Evolutionary conservation across 139 green algal species (phyloP).

Genomic region (Coelastrella sp.): DNA sequence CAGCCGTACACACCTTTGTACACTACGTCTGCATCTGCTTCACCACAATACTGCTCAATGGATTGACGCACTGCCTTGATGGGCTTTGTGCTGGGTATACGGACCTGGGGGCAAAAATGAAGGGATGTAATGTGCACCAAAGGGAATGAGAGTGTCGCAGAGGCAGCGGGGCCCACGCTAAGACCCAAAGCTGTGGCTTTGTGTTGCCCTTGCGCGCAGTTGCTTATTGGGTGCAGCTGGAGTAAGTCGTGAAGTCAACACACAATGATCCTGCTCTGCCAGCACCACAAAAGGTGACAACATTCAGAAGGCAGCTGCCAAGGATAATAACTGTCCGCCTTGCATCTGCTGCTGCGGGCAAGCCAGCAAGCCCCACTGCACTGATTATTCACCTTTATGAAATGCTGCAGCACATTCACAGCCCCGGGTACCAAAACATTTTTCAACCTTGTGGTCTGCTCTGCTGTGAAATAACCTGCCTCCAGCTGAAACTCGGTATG

Average conservation of each 20-base stretch:
- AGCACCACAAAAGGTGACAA: too few species aligned
- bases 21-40: conserved; percentile 34
- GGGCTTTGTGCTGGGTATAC: neutral
- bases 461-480: neutral
- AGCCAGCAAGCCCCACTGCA: neutral
- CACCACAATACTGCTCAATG: conserved; percentile 42
- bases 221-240: neutral
- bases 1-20: conserved; percentile 19
- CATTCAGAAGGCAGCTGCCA: too few species aligned
- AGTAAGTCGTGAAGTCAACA: neutral
- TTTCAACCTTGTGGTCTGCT: conserved; percentile 13
- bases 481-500: conserved; percentile 42
- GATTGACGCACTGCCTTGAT: conserved; percentile 34
- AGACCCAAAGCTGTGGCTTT: neutral
- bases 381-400: conserved; percentile 29
- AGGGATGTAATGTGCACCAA: neutral
- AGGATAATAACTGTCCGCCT: too few species aligned
- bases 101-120: neutral
- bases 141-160: too few species aligned
- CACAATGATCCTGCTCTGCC: too few species aligned
- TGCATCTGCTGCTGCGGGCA: neutral
- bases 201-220: neutral
- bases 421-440: conserved; percentile 23
- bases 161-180: neutral
- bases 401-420: conserved; percentile 41